Conservation (phyloP, 306 rosid species). For the Pterocarpus santalinus region DNA sequence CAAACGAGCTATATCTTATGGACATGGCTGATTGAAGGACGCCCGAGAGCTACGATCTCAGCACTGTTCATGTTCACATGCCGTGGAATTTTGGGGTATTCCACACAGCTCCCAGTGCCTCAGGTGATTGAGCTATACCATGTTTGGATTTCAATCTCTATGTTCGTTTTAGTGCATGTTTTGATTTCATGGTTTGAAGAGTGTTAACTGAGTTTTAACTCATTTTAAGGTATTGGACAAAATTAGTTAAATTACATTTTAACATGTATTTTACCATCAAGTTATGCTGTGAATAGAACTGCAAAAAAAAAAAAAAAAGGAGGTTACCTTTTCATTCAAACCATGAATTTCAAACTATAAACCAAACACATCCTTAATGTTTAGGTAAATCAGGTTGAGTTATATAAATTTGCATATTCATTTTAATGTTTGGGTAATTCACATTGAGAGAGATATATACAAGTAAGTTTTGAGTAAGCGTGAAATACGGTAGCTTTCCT, state of each 20-base stretch:
- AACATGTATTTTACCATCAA: neutral
- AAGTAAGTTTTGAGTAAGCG: too few relatives aligned
- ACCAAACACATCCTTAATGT: too few relatives aligned
- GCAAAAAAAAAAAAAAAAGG: too few relatives aligned
- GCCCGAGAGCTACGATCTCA: constrained; percentile 84
- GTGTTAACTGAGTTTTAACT: neutral
- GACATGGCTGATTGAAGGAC: constrained; percentile 92
- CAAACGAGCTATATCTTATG: constrained; percentile 85
- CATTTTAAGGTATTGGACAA: too few relatives aligned
- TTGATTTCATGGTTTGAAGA: neutral
- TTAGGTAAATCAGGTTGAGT: neutral
- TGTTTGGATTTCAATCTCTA: neutral
- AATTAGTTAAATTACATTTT: neutral
- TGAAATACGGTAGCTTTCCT: too few relatives aligned
- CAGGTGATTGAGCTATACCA: constrained; percentile 57
- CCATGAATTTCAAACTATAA: too few relatives aligned
- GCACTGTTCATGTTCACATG: constrained; percentile 94
- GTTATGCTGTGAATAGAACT: too few relatives aligned
- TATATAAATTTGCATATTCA: neutral
- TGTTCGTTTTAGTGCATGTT: neutral
- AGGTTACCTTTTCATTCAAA: too few relatives aligned
- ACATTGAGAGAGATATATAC: too few relatives aligned
- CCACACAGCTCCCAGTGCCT: constrained; percentile 95
- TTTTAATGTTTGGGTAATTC: neutral
- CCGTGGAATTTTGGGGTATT: constrained; percentile 89